Evolutionary conservation across 202 grass and related monocot genomes (phyloP).

Genomic region (Bolboschoenoplectus hybrid): DNA sequence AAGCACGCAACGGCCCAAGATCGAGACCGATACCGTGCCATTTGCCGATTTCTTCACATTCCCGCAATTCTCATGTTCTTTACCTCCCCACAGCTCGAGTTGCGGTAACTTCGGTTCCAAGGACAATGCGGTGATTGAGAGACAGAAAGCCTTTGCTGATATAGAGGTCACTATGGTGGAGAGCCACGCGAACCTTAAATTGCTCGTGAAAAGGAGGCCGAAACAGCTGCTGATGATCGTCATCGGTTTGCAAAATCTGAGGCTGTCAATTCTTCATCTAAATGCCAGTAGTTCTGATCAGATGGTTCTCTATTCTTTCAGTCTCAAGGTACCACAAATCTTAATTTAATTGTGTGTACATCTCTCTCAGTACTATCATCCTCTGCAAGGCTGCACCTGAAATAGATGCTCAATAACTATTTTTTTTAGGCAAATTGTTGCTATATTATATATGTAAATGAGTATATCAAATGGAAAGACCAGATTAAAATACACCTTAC

Average conservation of each 20-base stretch:
- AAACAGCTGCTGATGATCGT: constrained; percentile 70
- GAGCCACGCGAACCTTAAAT: constrained; percentile 73
- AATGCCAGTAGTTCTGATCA: constrained; percentile 67
- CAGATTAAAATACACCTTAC: background rate
- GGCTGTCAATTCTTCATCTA: constrained; percentile 76
- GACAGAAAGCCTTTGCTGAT: constrained; percentile 54
- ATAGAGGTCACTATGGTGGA: constrained; percentile 91
- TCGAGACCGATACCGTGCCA: constrained; percentile 10
- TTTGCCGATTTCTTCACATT: constrained; percentile 76
- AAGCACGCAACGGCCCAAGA: background rate
- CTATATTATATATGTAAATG: background rate
- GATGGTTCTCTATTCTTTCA: constrained; percentile 84
- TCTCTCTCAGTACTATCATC: background rate
- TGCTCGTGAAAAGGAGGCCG: constrained; percentile 57
- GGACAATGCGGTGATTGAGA: constrained; percentile 20
- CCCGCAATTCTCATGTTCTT: constrained; percentile 56
- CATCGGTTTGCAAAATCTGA: constrained; percentile 57
- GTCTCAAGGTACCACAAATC: constrained; percentile 63
- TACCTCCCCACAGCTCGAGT: background rate
- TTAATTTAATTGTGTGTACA: background rate
- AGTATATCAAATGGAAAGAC: background rate
- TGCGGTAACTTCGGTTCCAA: background rate
- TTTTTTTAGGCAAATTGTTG: background rate
- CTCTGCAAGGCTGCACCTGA: background rate
- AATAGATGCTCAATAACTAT: background rate